Percentiles rank a stretch among this genome's conserved stretches.
Conservation (phyloP, 2,329 filamentous ascomycete species). For the Cladosporium sp. region DNA sequence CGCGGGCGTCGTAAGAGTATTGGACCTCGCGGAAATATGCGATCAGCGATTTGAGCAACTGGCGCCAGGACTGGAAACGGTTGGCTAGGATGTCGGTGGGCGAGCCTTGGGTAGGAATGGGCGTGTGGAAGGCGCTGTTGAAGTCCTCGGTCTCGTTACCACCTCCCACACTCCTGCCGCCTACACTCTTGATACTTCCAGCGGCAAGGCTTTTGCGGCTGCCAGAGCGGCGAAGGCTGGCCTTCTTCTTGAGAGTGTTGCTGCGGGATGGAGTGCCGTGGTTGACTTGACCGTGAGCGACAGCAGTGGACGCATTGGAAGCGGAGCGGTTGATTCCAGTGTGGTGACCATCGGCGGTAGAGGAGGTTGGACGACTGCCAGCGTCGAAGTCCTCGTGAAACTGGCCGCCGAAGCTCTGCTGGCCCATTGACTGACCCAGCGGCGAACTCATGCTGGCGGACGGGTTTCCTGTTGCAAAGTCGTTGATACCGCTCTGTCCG, state of each 20-base stretch:
- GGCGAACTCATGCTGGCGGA: constrained; percentile 30
- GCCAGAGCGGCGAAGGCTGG: constrained; percentile 65
- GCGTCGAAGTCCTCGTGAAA: constrained; percentile 61
- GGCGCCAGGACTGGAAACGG: constrained; percentile 93
- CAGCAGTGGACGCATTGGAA: constrained; percentile 50
- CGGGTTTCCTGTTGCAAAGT: constrained; percentile 37
- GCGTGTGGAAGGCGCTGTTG: constrained; percentile 83
- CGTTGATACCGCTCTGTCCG: constrained; percentile 24
- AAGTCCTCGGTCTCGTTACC: constrained; percentile 61
- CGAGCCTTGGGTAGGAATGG: constrained; percentile 78
- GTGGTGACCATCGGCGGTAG: constrained; percentile 52
- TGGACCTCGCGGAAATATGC: constrained; percentile 91
- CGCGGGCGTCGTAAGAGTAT: constrained; percentile 76
- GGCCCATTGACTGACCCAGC: constrained; percentile 33
- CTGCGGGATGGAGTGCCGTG: constrained; percentile 48
- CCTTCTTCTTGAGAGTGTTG: constrained; percentile 86
- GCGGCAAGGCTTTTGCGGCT: constrained; percentile 78
- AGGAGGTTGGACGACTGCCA: constrained; percentile 58
- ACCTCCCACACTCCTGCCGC: constrained; percentile 59
- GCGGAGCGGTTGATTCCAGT: constrained; percentile 54
- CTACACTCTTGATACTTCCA: constrained; percentile 79
- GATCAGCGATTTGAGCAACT: constrained; percentile 90
- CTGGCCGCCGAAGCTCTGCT: constrained; percentile 20
- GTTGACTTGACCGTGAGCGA: constrained; percentile 25
- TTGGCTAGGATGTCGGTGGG: constrained; percentile 84